phyloP scores from a whole-genome alignment of 371 early-diverging fungal species.

The Amoeboaphelidium occidentale region DNA sequence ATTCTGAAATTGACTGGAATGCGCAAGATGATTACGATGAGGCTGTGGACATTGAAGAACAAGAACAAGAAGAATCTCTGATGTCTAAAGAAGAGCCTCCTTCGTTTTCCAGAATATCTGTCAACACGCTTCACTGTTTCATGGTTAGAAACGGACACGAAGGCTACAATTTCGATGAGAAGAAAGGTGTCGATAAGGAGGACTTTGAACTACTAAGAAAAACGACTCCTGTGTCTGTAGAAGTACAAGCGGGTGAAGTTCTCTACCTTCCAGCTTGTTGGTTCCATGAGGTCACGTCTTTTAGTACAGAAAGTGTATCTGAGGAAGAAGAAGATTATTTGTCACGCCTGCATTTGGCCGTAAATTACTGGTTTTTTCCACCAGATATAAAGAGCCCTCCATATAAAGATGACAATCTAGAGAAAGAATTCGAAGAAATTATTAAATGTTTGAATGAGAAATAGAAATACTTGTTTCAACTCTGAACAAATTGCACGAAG shows the following conservation, averaged over 20 bases:
- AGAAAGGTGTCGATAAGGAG: not conserved
- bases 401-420: no score
- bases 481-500: no score
- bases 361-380: not conserved
- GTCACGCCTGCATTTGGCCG: not conserved
- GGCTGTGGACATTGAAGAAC: not conserved
- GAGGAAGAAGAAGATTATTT: no score
- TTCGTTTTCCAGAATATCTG: conserved; percentile 10
- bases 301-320: not conserved
- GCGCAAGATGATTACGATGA: not conserved
- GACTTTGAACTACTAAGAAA: conserved; percentile 7
- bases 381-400: no score
- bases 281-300: conserved; percentile 22
- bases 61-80: not conserved
- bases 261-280: conserved; percentile 23
- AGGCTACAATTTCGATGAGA: not conserved
- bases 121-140: not conserved
- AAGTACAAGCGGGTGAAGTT: conserved; percentile 12
- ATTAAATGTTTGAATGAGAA: no score
- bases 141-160: not conserved
- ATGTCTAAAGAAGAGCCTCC: conserved; percentile 7
- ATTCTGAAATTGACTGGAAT: conserved; percentile 1
- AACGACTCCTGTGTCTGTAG: conserved; percentile 6
- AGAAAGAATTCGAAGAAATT: no score
- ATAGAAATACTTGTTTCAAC: no score